Evolutionary conservation across 257 asterid species (phyloP).

Genomic region (Anisodus tanguticus): DNA sequence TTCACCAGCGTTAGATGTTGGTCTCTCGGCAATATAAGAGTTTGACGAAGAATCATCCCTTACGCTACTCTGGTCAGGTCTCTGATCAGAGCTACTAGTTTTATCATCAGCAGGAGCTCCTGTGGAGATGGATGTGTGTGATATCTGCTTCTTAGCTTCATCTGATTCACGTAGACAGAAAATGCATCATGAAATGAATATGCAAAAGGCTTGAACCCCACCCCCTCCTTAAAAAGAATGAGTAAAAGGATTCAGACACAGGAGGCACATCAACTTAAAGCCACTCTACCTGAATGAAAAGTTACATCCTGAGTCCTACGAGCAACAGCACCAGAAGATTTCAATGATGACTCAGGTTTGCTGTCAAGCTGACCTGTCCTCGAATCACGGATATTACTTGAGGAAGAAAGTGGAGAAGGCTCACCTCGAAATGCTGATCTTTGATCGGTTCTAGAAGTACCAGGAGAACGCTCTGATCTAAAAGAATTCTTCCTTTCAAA

Average conservation of each 20-base stretch:
- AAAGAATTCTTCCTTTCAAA: constrained; percentile 71
- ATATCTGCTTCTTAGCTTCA: constrained; percentile 66
- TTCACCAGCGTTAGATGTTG: constrained; percentile 49
- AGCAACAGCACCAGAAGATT: constrained; percentile 62
- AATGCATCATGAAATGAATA: constrained; percentile 28
- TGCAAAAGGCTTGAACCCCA: constrained; percentile 4
- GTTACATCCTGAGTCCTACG: constrained; percentile 54
- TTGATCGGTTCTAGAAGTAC: constrained; percentile 58
- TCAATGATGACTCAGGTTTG: constrained; percentile 52
- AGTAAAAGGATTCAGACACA: background rate
- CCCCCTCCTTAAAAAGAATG: background rate
- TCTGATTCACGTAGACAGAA: constrained; percentile 49
- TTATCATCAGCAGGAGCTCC: constrained; percentile 50
- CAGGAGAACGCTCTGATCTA: constrained; percentile 53
- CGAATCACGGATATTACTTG: constrained; percentile 48
- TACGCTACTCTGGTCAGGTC: constrained; percentile 45
- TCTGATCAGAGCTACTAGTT: constrained; percentile 47
- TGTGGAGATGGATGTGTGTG: constrained; percentile 30
- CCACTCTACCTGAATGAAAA: constrained; percentile 52
- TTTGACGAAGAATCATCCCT: constrained; percentile 51
- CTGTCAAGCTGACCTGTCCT: constrained; percentile 56
- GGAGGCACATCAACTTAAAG: constrained; percentile 21
- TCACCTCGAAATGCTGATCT: constrained; percentile 50
- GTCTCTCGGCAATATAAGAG: constrained; percentile 49
- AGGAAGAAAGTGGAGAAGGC: constrained; percentile 46